Conservation (phyloP, 352 stramenopile genomes). For the Globisporangium rhizosaccharum region DNA sequence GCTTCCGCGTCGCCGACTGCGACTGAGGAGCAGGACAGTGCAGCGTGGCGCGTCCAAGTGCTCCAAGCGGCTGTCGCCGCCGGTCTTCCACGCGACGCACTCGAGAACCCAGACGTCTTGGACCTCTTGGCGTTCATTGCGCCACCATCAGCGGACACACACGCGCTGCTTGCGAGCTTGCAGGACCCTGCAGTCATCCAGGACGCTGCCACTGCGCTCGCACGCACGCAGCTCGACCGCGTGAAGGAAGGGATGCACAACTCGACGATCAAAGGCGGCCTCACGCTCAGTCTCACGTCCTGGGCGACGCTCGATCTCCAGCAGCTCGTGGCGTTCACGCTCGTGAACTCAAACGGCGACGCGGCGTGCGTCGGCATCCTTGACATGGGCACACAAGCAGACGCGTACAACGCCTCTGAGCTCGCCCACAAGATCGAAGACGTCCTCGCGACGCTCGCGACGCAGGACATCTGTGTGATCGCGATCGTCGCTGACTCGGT, state of each 20-base stretch:
- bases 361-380: conserved; percentile 56
- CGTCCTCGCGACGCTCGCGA: conserved; percentile 41
- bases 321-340: conserved; percentile 65
- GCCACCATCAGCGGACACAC: conserved; percentile 5
- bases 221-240: conserved; percentile 50
- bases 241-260: conserved; percentile 83
- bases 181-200: conserved; percentile 30
- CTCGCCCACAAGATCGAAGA: conserved; percentile 45
- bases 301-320: conserved; percentile 62
- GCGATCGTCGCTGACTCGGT: conserved; percentile 69
- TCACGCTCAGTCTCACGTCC: conserved; percentile 69
- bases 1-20: not conserved
- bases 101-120: conserved; percentile 40
- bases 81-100: conserved; percentile 29
- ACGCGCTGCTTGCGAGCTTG: conserved; percentile 16
- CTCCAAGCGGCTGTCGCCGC: conserved; percentile 31
- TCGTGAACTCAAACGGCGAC: conserved; percentile 78
- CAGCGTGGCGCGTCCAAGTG: conserved; percentile 12
- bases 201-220: conserved; percentile 32
- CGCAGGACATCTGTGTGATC: conserved; percentile 63
- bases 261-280: conserved; percentile 71
- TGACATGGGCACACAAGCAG: conserved; percentile 33
- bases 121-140: conserved; percentile 28
- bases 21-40: not conserved
- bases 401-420: conserved; percentile 22